These are phyloP conservation scores for Karstenula rhodostoma DNA, from an alignment of 2,329 filamentous ascomycete species.

Conservation along the genomic window DNA sequence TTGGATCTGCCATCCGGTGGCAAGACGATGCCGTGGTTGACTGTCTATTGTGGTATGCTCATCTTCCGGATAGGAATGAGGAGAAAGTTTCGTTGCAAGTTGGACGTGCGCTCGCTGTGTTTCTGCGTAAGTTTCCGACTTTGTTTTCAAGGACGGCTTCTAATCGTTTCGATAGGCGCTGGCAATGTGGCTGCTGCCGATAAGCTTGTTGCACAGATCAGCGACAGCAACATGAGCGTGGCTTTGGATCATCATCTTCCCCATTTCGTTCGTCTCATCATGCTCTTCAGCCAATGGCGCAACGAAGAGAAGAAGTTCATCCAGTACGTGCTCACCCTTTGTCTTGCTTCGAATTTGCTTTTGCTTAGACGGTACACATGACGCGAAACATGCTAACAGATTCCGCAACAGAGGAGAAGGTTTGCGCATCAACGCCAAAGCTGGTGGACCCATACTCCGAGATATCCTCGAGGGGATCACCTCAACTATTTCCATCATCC, in stretches of 20 bases:
- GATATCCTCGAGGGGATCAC: constrained; percentile 51
- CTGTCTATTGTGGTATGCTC: constrained; percentile 83
- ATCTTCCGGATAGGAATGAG: constrained; percentile 66
- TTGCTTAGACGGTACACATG: constrained; percentile 10
- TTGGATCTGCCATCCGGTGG: constrained; percentile 58
- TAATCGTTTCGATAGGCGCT: constrained; percentile 40
- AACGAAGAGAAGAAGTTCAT: constrained; percentile 51
- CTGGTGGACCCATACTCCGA: constrained; percentile 41
- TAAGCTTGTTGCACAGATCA: constrained; percentile 60
- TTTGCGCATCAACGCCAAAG: constrained; percentile 23
- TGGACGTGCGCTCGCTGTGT: constrained; percentile 79
- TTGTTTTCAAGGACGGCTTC: neutral
- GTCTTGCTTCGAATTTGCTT: constrained; percentile 7
- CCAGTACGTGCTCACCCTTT: constrained; percentile 28
- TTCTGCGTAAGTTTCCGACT: constrained; percentile 72
- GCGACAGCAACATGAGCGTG: constrained; percentile 49
- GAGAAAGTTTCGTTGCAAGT: constrained; percentile 72
- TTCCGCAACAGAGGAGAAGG: constrained; percentile 10
- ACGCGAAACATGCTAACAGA: constrained; percentile 13
- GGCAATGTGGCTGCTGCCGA: constrained; percentile 64
- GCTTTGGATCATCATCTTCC: constrained; percentile 54
- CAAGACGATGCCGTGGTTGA: constrained; percentile 77
- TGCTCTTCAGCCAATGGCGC: constrained; percentile 54
- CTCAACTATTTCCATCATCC: constrained; percentile 42
- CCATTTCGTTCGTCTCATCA: constrained; percentile 53